Percentiles rank a stretch among this genome's conserved stretches.
These are phyloP conservation scores for Tetrapisispora phaffii DNA, from an alignment of 805 yeast species.

Conservation along the genomic window DNA sequence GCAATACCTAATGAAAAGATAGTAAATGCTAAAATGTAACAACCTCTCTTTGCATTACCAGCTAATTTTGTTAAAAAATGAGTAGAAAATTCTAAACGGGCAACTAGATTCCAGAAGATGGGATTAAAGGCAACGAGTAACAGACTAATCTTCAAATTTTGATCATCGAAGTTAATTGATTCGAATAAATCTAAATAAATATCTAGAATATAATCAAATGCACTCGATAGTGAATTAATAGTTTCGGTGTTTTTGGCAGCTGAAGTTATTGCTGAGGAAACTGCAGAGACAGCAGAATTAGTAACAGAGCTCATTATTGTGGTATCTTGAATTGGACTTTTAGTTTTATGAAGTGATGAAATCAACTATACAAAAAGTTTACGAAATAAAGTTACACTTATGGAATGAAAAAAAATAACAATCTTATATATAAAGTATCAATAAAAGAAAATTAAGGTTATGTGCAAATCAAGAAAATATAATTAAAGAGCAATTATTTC, in stretches of 20 bases:
- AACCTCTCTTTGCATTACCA: constrained; percentile 63
- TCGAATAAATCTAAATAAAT: constrained; percentile 7
- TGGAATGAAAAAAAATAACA: too few species aligned
- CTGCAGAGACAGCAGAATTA: neutral
- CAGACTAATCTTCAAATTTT: constrained; percentile 36
- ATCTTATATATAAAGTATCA: too few species aligned
- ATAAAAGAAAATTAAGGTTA: too few species aligned
- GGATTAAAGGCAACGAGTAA: constrained; percentile 83
- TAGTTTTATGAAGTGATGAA: too few species aligned
- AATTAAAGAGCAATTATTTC: too few species aligned
- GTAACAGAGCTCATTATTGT: neutral
- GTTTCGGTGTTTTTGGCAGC: neutral
- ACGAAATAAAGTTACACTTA: too few species aligned
- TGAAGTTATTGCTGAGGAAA: neutral
- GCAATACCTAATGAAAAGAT: constrained; percentile 79
- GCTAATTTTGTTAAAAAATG: constrained; percentile 66
- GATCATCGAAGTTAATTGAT: constrained; percentile 15
- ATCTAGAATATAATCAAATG: constrained; percentile 5
- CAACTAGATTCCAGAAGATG: constrained; percentile 88
- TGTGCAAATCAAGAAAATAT: too few species aligned
- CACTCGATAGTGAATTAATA: neutral
- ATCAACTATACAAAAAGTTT: too few species aligned
- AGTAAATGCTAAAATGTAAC: constrained; percentile 72
- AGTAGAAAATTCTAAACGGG: constrained; percentile 74
- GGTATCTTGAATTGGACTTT: too few species aligned